Evolutionary conservation across 352 stramenopile species (phyloP).

Genomic region (Phytophthora gonapodyides): DNA sequence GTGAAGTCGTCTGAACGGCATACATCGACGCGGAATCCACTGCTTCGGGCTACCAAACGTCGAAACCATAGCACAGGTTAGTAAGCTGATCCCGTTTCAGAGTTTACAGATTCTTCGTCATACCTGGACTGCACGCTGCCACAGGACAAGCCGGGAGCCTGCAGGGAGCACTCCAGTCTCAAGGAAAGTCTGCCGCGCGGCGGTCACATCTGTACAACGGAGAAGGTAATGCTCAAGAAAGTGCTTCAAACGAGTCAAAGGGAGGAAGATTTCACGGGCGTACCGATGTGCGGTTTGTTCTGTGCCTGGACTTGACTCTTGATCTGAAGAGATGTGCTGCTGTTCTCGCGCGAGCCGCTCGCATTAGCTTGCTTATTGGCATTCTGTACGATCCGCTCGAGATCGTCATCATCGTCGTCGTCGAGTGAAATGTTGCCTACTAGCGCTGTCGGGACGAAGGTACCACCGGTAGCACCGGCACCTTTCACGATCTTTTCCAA

Average conservation of each 20-base stretch:
- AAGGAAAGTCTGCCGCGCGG: slow-evolving; percentile 38
- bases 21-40: slow-evolving; percentile 73
- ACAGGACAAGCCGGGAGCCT: slow-evolving; percentile 53
- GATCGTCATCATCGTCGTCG: slow-evolving; percentile 54
- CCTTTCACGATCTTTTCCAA: slow-evolving; percentile 28
- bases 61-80: slow-evolving; percentile 3
- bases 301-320: slow-evolving; percentile 57
- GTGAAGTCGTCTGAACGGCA: slow-evolving; percentile 63
- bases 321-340: slow-evolving; percentile 60
- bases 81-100: not conserved
- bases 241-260: no score
- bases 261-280: not conserved
- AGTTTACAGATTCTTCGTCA: not conserved
- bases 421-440: slow-evolving; percentile 43
- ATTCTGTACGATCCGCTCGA: slow-evolving; percentile 66
- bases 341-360: slow-evolving; percentile 55
- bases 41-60: slow-evolving; percentile 16
- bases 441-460: slow-evolving; percentile 1
- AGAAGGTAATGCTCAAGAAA: no score
- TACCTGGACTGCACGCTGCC: slow-evolving; percentile 60
- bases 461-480: slow-evolving; percentile 1
- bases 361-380: slow-evolving; percentile 49
- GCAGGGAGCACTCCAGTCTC: slow-evolving; percentile 44
- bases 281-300: slow-evolving; percentile 37
- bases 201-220: slow-evolving; percentile 39